These are phyloP conservation scores for Physaria fendleri DNA, from an alignment of 345 rosid species.

Conservation along the genomic window DNA sequence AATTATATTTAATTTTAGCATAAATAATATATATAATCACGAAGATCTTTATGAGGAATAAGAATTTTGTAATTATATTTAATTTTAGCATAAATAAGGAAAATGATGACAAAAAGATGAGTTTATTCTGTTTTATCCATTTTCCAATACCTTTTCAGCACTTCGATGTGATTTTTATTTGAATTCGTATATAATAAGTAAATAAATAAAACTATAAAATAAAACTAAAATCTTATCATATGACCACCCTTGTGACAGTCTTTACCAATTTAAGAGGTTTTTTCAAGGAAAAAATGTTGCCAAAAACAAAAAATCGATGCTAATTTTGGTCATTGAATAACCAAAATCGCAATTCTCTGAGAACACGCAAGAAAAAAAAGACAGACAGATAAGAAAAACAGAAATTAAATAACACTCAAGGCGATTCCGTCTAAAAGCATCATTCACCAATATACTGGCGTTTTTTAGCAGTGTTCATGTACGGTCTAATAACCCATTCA, in stretches of 20 bases:
- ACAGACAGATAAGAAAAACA: not conserved
- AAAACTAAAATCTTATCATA: not conserved
- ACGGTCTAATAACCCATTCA: conserved; percentile 78
- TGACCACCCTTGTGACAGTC: not conserved
- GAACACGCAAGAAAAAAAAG: not conserved
- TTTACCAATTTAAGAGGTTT: no score
- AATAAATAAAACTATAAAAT: no score
- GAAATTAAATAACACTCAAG: not conserved
- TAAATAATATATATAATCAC: not conserved
- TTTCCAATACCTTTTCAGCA: not conserved
- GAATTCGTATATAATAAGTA: not conserved
- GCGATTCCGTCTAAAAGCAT: conserved; percentile 6
- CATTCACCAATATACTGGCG: conserved; percentile 58
- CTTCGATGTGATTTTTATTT: not conserved
- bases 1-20: not conserved
- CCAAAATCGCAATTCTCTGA: not conserved
- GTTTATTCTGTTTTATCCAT: conserved; percentile 6
- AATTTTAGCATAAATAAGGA: not conserved
- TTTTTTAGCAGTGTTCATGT: conserved; percentile 81
- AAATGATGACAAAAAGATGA: no score
- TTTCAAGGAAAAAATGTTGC: no score
- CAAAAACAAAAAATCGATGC: conserved; percentile 1
- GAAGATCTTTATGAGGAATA: not conserved
- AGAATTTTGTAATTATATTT: no score
- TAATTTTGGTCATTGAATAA: not conserved